phyloP scores from a whole-genome alignment of 2,329 filamentous ascomycete genomes.

The Xylaria arbuscula region DNA sequence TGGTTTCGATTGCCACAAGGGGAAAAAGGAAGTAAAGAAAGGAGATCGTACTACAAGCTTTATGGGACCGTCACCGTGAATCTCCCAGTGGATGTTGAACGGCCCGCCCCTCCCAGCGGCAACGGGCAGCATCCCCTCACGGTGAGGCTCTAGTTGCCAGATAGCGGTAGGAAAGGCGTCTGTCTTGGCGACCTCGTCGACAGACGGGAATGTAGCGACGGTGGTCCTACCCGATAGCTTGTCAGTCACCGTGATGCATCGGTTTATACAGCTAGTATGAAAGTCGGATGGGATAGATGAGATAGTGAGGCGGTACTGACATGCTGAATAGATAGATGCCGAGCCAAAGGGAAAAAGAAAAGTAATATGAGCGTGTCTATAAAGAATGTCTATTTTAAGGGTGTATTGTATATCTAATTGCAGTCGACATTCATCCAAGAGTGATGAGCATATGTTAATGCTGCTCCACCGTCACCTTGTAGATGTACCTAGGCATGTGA shows the following conservation, averaged over 20 bases:
- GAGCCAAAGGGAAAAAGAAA: too few relatives aligned
- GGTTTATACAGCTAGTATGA: neutral
- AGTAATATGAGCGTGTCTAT: neutral
- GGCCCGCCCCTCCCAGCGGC: constrained; percentile 79
- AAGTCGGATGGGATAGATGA: neutral
- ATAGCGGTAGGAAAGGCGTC: constrained; percentile 74
- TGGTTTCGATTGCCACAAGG: too few relatives aligned
- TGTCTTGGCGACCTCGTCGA: constrained; percentile 57
- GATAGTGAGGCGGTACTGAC: constrained; percentile 16
- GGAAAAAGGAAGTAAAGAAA: neutral
- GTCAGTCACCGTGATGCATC: constrained; percentile 9
- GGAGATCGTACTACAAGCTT: constrained; percentile 79
- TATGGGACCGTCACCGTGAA: constrained; percentile 78
- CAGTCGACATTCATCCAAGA: too few relatives aligned
- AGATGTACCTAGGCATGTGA: neutral
- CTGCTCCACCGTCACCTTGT: too few relatives aligned
- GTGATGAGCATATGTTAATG: too few relatives aligned
- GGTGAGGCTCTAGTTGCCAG: constrained; percentile 76
- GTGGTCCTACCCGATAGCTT: constrained; percentile 20
- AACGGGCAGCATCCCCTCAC: constrained; percentile 69
- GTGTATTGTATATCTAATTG: neutral
- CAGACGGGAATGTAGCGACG: constrained; percentile 40
- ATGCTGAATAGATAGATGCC: neutral
- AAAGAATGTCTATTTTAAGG: neutral
- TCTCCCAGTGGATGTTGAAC: constrained; percentile 79